Evolutionary conservation across 1,139 yeast genomes (phyloP), one percentile per base, ranked within the genome.

Genomic region (Meyerozyma guilliermondii): DNA sequence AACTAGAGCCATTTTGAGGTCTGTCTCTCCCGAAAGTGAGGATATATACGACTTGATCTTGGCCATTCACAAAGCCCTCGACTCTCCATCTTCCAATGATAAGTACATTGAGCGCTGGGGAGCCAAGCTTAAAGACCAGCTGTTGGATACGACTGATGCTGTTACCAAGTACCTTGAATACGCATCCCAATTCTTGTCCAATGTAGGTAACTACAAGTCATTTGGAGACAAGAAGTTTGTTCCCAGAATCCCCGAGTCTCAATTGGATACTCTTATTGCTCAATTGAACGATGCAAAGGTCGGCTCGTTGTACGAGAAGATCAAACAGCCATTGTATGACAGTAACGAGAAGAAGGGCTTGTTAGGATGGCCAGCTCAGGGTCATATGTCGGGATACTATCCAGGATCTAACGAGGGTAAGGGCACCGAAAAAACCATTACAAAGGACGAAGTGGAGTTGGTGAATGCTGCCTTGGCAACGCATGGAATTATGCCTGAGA

Each of bases 181-280:
- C 54, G 81, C 88, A 7, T 78, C 91, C 26, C 95, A 87, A 63
- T 83, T 88, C 56, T 68, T 88, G 54, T 72, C 83, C 41, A 88
- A 88, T 62, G 71, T 84, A 58, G 96, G 96, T 49, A 88, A 88
- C 61, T 88, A 80, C 71, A 87, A 87, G 65, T 83, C 94, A 1
- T 88, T 88, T 63, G 96, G 96, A 48, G 96, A 88, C 63, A 79
- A 78, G 50, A 88, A 88, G 63, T 87, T 87, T 58, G 72, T 88
- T 50, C 96, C 96, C 31, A 67, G 78, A 39, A 55, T 87, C 35
- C 41, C 71, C 1, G 55, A 52, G 34, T 75, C 63, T 1, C 71
- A 72, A 4, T 82, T 87, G 51, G 75, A 67, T 45, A 51, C 65
- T 17, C 60, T 81, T 40, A 66, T 80, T 27, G 60, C 62, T 22